Percentiles rank a stretch among this genome's conserved stretches.
Conservation (phyloP, 2,329 filamentous ascomycete species). For the Phyllosticta capitalensis region DNA sequence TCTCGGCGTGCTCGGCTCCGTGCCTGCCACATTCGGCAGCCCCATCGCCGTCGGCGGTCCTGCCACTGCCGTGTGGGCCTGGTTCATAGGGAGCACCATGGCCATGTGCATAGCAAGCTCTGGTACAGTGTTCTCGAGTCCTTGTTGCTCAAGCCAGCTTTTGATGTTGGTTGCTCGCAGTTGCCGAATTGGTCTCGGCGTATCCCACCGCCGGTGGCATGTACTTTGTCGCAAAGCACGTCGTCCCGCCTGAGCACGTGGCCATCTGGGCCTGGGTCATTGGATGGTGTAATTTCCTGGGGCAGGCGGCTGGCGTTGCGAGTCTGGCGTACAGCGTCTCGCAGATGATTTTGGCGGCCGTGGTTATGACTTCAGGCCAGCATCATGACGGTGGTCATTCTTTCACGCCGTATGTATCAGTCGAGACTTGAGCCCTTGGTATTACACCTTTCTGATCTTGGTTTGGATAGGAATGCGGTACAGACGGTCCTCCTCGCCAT, state of each 20-base stretch:
- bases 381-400: constrained; percentile 39
- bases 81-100: constrained; percentile 55
- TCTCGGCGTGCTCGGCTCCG: constrained; percentile 54
- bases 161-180: constrained; percentile 21
- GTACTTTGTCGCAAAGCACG: constrained; percentile 59
- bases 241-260: constrained; percentile 51
- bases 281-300: constrained; percentile 58
- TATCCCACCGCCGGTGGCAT: constrained; percentile 56
- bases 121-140: constrained; percentile 22
- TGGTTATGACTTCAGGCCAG: constrained; percentile 50
- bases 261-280: constrained; percentile 57
- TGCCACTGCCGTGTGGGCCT: constrained; percentile 56
- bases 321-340: constrained; percentile 54
- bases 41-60: constrained; percentile 52
- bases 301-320: constrained; percentile 54
- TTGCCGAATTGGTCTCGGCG: constrained; percentile 56
- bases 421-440: constrained; percentile 4
- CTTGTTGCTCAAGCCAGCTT: background rate
- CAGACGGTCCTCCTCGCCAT: constrained; percentile 52
- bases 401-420: constrained; percentile 45
- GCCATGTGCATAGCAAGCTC: constrained; percentile 55
- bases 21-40: constrained; percentile 52
- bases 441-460: background rate
- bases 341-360: constrained; percentile 54
- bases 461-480: constrained; percentile 41